These are phyloP conservation scores for Neurospora sp. DNA, from an alignment of 495 filamentous ascomycete species.

Conservation along the genomic window DNA sequence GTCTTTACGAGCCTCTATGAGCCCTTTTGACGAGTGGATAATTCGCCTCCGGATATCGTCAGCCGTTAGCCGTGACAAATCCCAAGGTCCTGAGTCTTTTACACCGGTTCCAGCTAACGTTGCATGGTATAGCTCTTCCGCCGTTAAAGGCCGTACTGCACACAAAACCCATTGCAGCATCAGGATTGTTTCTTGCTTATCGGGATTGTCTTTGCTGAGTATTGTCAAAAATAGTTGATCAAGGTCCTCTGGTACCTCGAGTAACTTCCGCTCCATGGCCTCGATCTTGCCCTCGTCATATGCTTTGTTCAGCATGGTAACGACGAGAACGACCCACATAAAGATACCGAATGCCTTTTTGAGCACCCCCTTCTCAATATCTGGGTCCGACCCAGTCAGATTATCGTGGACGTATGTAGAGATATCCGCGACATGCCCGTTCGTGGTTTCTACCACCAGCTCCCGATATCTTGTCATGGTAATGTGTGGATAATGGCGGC, in stretches of 20 bases:
- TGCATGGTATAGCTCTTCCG: conserved; percentile 7
- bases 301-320: conserved; percentile 23
- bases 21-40: too few relatives aligned
- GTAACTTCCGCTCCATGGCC: neutral
- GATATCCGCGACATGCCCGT: neutral
- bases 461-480: conserved; percentile 5
- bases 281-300: conserved; percentile 13
- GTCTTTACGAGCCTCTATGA: too few relatives aligned
- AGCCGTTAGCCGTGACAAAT: too few relatives aligned
- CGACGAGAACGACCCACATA: conserved; percentile 21
- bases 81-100: too few relatives aligned
- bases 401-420: neutral
- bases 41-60: too few relatives aligned
- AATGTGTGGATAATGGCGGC: conserved; percentile 22
- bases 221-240: conserved; percentile 1
- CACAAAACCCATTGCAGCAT: conserved; percentile 11
- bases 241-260: neutral
- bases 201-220: neutral
- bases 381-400: neutral
- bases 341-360: conserved; percentile 14
- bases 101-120: too few relatives aligned
- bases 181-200: neutral
- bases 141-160: neutral
- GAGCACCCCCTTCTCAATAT: neutral
- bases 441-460: conserved; percentile 1